These are phyloP conservation scores for Neurospora crassa DNA, from an alignment of 2,329 filamentous ascomycete species.

Conservation along the genomic window DNA sequence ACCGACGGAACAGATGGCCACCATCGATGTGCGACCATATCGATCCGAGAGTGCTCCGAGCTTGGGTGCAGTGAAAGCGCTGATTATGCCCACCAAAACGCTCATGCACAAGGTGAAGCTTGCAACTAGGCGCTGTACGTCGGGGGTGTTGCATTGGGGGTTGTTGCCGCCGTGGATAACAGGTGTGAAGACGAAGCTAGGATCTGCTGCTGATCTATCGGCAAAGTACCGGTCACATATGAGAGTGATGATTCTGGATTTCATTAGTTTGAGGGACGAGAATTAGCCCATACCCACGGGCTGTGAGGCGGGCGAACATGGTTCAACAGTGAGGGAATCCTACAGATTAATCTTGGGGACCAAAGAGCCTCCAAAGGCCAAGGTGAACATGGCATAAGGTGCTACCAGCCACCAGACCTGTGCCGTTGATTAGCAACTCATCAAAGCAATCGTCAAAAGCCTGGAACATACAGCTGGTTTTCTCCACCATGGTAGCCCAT, in stretches of 20 bases:
- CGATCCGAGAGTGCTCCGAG: constrained; percentile 80
- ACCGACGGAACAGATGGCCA: constrained; percentile 66
- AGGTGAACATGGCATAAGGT: constrained; percentile 70
- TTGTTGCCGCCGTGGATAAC: constrained; percentile 62
- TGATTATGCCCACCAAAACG: constrained; percentile 65
- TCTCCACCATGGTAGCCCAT: constrained; percentile 51
- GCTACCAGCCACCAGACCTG: constrained; percentile 76
- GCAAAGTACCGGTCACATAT: constrained; percentile 77
- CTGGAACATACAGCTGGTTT: constrained; percentile 46
- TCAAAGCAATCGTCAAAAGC: background rate
- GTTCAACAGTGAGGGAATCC: constrained; percentile 16
- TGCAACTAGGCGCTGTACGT: constrained; percentile 68
- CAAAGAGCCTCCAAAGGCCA: constrained; percentile 77
- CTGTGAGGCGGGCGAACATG: background rate
- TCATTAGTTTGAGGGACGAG: constrained; percentile 1
- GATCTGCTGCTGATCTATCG: constrained; percentile 50
- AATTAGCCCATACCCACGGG: background rate
- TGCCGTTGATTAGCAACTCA: background rate
- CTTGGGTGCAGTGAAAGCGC: constrained; percentile 72
- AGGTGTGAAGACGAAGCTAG: constrained; percentile 50
- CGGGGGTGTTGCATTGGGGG: constrained; percentile 68
- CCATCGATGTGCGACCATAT: constrained; percentile 66
- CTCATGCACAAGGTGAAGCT: constrained; percentile 70
- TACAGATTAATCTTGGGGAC: constrained; percentile 80
- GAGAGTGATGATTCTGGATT: constrained; percentile 58